Evolutionary conservation across 2,329 filamentous ascomycete genomes (phyloP).

Genomic region (Penicillium psychrosexuale): DNA sequence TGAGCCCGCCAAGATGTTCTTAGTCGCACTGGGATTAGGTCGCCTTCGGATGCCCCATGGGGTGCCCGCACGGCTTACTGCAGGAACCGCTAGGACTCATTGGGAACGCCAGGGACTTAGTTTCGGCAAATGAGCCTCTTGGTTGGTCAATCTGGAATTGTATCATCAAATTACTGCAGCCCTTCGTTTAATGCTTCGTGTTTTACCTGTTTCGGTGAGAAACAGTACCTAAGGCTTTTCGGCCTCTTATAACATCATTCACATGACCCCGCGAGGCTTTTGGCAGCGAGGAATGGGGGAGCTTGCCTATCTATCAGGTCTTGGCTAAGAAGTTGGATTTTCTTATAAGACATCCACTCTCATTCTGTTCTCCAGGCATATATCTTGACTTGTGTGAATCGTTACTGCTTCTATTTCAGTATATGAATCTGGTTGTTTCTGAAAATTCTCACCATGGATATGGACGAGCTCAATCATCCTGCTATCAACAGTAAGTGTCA

Average conservation of each 20-base stretch:
- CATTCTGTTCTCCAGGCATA: background rate
- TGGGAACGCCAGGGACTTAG: background rate
- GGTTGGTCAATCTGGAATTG: slow-evolving; percentile 9
- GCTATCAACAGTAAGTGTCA: slow-evolving; percentile 11
- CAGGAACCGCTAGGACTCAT: slow-evolving; percentile 4
- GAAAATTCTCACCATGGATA: background rate
- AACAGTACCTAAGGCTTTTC: background rate
- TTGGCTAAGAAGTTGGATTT: background rate
- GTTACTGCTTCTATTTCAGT: background rate
- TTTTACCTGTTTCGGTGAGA: too few species aligned
- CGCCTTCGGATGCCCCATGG: slow-evolving; percentile 3
- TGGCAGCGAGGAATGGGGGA: background rate
- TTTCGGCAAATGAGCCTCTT: slow-evolving; percentile 1
- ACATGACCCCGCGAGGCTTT: background rate
- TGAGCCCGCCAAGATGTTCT: background rate
- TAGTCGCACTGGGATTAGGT: slow-evolving; percentile 10
- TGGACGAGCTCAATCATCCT: background rate
- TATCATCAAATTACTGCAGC: background rate
- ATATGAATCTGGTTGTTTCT: background rate
- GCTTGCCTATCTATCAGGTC: background rate
- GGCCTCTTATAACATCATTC: background rate
- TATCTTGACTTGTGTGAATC: background rate
- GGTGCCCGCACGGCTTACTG: slow-evolving; percentile 11
- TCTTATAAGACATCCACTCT: background rate
- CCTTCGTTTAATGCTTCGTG: background rate